These are phyloP conservation scores for Boletus huronensis DNA, from an alignment of 768 basidiomycete species.

Conservation along the genomic window DNA sequence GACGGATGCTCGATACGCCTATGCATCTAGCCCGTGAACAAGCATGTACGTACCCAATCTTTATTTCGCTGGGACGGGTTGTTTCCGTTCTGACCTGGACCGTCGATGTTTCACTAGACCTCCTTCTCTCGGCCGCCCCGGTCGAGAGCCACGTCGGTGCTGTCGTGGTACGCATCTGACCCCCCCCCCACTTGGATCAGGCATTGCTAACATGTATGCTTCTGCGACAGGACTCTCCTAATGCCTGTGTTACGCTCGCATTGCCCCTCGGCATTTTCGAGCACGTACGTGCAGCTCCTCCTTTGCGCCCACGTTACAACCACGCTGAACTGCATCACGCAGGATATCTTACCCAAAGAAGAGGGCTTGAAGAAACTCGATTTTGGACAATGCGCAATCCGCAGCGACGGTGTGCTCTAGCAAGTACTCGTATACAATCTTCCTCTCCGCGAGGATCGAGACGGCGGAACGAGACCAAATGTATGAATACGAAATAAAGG, in stretches of 20 bases:
- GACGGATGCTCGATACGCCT: neutral
- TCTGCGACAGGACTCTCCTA: constrained; percentile 59
- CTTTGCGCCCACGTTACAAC: neutral
- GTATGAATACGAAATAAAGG: neutral
- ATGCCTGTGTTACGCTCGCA: constrained; percentile 72
- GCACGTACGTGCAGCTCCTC: constrained; percentile 40
- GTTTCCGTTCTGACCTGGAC: neutral
- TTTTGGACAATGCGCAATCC: constrained; percentile 64
- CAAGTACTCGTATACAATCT: neutral
- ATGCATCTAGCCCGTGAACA: constrained; percentile 63
- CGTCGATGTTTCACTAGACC: constrained; percentile 40
- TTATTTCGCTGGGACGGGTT: neutral
- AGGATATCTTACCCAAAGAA: constrained; percentile 68
- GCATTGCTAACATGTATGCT: neutral
- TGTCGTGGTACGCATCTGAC: constrained; percentile 48
- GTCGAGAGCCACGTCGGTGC: constrained; percentile 70
- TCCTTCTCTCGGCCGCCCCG: constrained; percentile 66
- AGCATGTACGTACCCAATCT: constrained; percentile 46
- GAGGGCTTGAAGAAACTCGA: constrained; percentile 57
- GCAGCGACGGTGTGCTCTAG: constrained; percentile 59
- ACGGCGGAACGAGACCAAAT: neutral
- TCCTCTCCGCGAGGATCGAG: neutral
- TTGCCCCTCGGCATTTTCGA: constrained; percentile 79
- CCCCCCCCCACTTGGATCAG: neutral
- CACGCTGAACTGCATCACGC: neutral